Conservation (phyloP, 1,139 yeast species). For the Kurtzmaniella quercitrusa region DNA sequence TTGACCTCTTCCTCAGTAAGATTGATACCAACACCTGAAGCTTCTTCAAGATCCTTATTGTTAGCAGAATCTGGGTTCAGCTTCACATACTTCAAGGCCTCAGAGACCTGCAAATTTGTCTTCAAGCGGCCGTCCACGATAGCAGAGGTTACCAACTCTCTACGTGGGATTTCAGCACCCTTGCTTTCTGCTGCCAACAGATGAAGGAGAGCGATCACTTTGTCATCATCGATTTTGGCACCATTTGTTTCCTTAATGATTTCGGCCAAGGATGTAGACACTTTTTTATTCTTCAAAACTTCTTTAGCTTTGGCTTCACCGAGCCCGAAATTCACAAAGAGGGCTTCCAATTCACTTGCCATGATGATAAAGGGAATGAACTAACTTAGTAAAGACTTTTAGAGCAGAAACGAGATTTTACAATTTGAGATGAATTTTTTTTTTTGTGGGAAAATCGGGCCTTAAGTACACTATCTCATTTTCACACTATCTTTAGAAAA, state of each 20-base stretch:
- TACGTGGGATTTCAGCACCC: conserved; percentile 37
- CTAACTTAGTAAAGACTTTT: neutral
- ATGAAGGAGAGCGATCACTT: conserved; percentile 65
- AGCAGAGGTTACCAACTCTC: conserved; percentile 53
- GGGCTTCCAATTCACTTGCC: conserved; percentile 25
- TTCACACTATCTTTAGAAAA: too few species aligned
- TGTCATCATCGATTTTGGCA: conserved; percentile 30
- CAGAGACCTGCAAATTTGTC: conserved; percentile 70
- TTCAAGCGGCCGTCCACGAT: conserved; percentile 62
- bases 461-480: neutral
- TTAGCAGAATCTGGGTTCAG: conserved; percentile 36
- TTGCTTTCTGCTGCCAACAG: conserved; percentile 68
- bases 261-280: conserved; percentile 61
- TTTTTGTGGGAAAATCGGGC: neutral
- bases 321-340: conserved; percentile 63
- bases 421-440: neutral
- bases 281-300: conserved; percentile 79
- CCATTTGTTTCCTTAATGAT: conserved; percentile 36
- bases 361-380: neutral
- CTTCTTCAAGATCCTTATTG: conserved; percentile 48
- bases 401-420: neutral
- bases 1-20: conserved; percentile 65
- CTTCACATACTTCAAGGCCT: conserved; percentile 72
- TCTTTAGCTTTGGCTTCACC: conserved; percentile 70
- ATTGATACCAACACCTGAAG: conserved; percentile 79